Conservation (phyloP, 257 asterid genomes). For the Solanum piurae region DNA sequence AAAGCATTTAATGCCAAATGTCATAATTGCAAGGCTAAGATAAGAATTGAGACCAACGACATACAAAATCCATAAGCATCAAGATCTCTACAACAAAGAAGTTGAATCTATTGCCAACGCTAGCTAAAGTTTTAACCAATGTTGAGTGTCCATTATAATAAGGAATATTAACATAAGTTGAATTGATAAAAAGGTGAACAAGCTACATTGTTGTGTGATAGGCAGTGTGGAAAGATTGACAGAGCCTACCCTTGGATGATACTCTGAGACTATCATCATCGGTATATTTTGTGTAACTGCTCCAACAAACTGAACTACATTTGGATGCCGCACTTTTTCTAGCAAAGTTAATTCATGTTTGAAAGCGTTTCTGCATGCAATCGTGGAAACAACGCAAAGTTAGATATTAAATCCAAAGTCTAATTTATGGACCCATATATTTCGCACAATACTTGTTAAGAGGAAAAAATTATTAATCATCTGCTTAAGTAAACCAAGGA, state of each 20-base stretch:
- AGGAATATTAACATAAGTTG: neutral
- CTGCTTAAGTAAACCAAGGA: neutral
- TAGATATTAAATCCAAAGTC: neutral
- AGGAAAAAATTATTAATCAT: neutral
- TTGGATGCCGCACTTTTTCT: conserved; percentile 98
- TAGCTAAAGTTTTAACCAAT: neutral
- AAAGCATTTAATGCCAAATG: neutral
- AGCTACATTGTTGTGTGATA: neutral
- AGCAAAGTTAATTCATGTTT: conserved; percentile 73
- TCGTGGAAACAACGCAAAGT: neutral
- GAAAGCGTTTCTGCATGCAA: conserved; percentile 64
- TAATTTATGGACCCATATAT: neutral
- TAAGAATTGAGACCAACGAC: neutral
- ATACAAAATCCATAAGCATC: neutral
- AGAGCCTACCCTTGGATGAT: conserved; percentile 60
- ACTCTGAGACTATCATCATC: conserved; percentile 92
- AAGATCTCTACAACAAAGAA: neutral
- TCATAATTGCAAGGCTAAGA: neutral
- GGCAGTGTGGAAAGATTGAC: conserved; percentile 14
- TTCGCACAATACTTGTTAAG: neutral
- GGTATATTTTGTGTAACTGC: conserved; percentile 97
- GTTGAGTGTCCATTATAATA: neutral
- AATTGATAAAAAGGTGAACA: neutral
- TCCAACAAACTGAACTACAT: conserved; percentile 90
- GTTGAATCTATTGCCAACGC: neutral